These are phyloP conservation scores for Rubroboletus pulcherrimus DNA, from an alignment of 768 basidiomycete genomes.

Conservation along the genomic window DNA sequence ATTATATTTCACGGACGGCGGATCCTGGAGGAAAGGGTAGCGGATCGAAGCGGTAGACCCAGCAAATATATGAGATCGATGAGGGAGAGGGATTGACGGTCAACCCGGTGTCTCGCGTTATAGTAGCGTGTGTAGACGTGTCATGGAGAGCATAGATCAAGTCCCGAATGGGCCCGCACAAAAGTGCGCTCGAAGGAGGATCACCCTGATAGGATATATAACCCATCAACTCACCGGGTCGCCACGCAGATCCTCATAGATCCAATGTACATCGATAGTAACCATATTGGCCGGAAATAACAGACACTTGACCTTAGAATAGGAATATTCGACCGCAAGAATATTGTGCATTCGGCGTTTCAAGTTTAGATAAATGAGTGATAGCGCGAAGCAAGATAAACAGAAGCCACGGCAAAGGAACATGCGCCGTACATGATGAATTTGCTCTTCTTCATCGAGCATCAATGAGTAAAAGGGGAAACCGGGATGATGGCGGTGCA, in stretches of 20 bases:
- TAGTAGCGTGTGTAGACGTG: background rate
- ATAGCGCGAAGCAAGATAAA: constrained; percentile 18
- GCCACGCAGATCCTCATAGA: constrained; percentile 17
- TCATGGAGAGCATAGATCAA: constrained; percentile 11
- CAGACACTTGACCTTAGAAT: constrained; percentile 7
- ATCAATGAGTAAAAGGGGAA: constrained; percentile 69
- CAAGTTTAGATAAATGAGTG: constrained; percentile 32
- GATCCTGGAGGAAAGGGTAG: background rate
- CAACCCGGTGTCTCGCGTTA: constrained; percentile 3
- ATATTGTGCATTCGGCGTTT: constrained; percentile 16
- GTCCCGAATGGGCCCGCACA: constrained; percentile 2
- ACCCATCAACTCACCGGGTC: constrained; percentile 7
- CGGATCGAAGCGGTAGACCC: background rate
- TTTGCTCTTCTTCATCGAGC: constrained; percentile 13
- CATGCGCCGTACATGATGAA: constrained; percentile 19
- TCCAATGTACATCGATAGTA: constrained; percentile 3
- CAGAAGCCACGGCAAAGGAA: constrained; percentile 6
- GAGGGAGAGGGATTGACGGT: background rate
- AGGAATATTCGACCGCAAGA: constrained; percentile 13
- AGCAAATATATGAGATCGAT: constrained; percentile 2
- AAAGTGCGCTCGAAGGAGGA: constrained; percentile 4
- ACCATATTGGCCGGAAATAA: constrained; percentile 6
- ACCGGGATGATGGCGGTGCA: constrained; percentile 68
- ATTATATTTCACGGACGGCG: constrained; percentile 3
- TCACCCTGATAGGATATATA: constrained; percentile 28